phyloP scores from a whole-genome alignment of 768 basidiomycete species.

The Rubroboletus pulcherrimus region DNA sequence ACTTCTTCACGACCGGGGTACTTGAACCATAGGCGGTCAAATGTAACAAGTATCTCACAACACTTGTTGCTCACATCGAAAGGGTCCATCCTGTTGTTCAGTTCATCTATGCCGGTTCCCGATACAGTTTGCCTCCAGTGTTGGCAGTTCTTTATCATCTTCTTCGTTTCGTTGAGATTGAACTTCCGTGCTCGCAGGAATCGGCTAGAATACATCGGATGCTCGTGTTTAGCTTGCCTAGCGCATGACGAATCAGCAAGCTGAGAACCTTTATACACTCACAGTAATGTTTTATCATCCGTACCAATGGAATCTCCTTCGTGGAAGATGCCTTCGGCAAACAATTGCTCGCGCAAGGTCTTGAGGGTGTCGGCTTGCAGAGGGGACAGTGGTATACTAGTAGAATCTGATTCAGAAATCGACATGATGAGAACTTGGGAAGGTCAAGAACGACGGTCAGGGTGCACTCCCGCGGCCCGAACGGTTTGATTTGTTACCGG shows the following conservation, averaged over 20 bases:
- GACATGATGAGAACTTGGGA: constrained; percentile 11
- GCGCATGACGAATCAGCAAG: not conserved
- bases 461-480: not conserved
- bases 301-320: constrained; percentile 63
- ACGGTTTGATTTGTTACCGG: constrained; percentile 1
- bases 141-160: constrained; percentile 65
- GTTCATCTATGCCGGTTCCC: constrained; percentile 60
- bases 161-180: constrained; percentile 53
- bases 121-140: constrained; percentile 64
- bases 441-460: not conserved
- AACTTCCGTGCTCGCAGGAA: constrained; percentile 74
- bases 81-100: constrained; percentile 61
- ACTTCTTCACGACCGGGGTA: constrained; percentile 67
- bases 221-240: constrained; percentile 4
- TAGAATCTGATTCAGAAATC: not conserved
- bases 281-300: constrained; percentile 58
- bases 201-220: constrained; percentile 41
- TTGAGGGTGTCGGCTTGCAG: constrained; percentile 39
- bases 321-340: constrained; percentile 50
- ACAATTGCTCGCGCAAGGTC: constrained; percentile 50
- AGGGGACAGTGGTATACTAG: constrained; percentile 13
- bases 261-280: constrained; percentile 20
- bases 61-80: constrained; percentile 52
- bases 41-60: not conserved
- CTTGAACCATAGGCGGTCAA: constrained; percentile 32